Conservation (phyloP, 768 basidiomycete species). For the Ephemerocybe angulata region DNA sequence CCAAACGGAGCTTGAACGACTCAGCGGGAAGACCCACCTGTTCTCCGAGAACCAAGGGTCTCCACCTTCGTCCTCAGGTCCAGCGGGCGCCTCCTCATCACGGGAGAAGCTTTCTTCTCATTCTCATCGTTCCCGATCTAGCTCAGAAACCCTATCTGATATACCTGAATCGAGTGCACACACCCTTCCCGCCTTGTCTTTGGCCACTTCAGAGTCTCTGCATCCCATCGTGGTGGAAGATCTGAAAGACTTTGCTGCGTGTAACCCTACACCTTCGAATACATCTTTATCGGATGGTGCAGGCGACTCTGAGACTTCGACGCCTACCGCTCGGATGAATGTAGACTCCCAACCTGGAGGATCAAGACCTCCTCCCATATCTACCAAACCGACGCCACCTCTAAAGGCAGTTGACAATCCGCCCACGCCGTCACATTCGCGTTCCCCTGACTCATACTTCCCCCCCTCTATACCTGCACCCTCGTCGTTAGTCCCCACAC, state of each 20-base stretch:
- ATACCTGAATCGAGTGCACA: conserved; percentile 6
- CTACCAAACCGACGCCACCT: no score
- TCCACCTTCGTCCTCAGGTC: not conserved
- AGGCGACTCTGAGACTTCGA: not conserved
- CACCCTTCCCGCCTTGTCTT: conserved; percentile 23
- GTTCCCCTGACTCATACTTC: no score
- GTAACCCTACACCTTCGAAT: not conserved
- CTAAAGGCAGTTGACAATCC: no score
- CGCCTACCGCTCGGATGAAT: no score
- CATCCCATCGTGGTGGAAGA: conserved; percentile 54
- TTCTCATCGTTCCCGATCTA: conserved; percentile 9
- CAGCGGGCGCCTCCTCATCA: conserved; percentile 3
- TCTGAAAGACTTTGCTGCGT: conserved; percentile 36
- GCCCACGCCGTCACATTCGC: no score
- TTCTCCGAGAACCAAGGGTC: conserved; percentile 11
- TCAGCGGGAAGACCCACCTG: conserved; percentile 48
- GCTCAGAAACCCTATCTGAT: conserved; percentile 11
- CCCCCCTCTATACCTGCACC: no score
- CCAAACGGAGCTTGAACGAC: conserved; percentile 48
- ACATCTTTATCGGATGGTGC: not conserved
- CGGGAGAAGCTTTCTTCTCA: conserved; percentile 3
- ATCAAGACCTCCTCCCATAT: no score
- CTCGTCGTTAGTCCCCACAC: no score
- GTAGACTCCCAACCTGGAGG: no score
- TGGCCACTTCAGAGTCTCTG: not conserved